Percentiles rank a stretch among this genome's conserved stretches.
phyloP scores from a whole-genome alignment of 2,329 filamentous ascomycete species.

The Fusarium coicis region DNA sequence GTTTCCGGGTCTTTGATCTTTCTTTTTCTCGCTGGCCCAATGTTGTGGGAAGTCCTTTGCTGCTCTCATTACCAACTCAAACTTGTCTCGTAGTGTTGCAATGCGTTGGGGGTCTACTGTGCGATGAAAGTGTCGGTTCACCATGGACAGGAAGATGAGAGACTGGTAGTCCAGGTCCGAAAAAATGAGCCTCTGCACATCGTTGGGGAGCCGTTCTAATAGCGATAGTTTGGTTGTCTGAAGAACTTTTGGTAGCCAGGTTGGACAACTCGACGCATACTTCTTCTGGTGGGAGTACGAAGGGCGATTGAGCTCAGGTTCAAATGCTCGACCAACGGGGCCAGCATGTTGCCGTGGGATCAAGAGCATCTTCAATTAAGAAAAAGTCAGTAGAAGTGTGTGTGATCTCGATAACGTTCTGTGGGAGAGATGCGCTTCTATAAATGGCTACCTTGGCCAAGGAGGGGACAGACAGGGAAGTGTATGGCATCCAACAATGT shows the following conservation, averaged over 20 bases:
- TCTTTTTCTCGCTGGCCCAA: conserved; percentile 51
- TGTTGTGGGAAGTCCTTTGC: conserved; percentile 55
- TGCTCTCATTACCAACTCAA: conserved; percentile 55
- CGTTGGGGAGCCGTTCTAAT: conserved; percentile 49
- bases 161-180: conserved; percentile 53
- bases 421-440: conserved; percentile 39
- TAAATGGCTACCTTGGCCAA: conserved; percentile 31
- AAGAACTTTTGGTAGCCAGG: conserved; percentile 15
- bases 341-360: conserved; percentile 40
- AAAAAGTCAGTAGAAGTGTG: not conserved
- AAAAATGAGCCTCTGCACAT: conserved; percentile 50
- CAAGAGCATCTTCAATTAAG: conserved; percentile 44
- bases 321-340: conserved; percentile 11
- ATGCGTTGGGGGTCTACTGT: conserved; percentile 49
- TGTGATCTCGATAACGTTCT: conserved; percentile 42
- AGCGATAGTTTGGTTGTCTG: conserved; percentile 36
- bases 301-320: conserved; percentile 28
- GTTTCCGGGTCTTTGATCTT: conserved; percentile 53
- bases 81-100: conserved; percentile 51
- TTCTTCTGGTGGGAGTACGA: conserved; percentile 11
- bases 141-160: conserved; percentile 53
- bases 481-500: conserved; percentile 3
- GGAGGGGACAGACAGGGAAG: not conserved
- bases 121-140: conserved; percentile 50
- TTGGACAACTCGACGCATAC: conserved; percentile 17